Conservation (phyloP, 2,329 filamentous ascomycete genomes). For the Fusarium proliferatum region DNA sequence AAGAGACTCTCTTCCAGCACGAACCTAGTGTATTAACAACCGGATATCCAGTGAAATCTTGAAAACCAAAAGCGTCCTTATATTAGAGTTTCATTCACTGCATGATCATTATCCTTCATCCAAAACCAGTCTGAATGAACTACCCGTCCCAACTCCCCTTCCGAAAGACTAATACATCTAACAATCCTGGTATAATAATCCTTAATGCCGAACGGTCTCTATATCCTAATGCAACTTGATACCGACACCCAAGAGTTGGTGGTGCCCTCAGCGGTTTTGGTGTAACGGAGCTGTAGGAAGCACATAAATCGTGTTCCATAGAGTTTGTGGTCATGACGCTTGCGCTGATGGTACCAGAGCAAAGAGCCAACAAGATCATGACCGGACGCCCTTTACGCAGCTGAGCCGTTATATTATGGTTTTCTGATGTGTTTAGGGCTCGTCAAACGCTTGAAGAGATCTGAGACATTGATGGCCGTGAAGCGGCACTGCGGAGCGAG, state of each 20-base stretch:
- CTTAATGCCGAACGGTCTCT: constrained; percentile 8
- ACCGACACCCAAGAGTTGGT: constrained; percentile 11
- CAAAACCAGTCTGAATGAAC: constrained; percentile 17
- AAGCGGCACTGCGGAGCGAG: constrained; percentile 52
- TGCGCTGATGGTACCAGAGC: not conserved
- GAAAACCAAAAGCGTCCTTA: not conserved
- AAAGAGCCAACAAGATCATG: not conserved
- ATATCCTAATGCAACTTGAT: constrained; percentile 13
- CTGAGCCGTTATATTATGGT: not conserved
- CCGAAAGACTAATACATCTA: constrained; percentile 18
- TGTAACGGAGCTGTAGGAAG: not conserved
- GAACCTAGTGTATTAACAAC: too few species aligned
- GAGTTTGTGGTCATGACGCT: not conserved
- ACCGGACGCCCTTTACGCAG: not conserved
- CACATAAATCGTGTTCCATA: not conserved
- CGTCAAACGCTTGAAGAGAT: constrained; percentile 57
- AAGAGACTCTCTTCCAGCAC: not conserved
- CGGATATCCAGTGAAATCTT: not conserved
- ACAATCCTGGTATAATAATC: constrained; percentile 10
- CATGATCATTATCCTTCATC: constrained; percentile 31
- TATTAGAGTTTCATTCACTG: constrained; percentile 27
- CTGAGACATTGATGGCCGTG: constrained; percentile 67
- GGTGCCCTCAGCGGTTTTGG: not conserved
- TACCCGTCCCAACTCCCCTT: constrained; percentile 3
- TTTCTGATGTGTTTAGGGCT: not conserved